Evolutionary conservation across 2,329 filamentous ascomycete species (phyloP), one percentile per base, ranked within the genome.

Genomic region (Fusarium marasasianum): DNA sequence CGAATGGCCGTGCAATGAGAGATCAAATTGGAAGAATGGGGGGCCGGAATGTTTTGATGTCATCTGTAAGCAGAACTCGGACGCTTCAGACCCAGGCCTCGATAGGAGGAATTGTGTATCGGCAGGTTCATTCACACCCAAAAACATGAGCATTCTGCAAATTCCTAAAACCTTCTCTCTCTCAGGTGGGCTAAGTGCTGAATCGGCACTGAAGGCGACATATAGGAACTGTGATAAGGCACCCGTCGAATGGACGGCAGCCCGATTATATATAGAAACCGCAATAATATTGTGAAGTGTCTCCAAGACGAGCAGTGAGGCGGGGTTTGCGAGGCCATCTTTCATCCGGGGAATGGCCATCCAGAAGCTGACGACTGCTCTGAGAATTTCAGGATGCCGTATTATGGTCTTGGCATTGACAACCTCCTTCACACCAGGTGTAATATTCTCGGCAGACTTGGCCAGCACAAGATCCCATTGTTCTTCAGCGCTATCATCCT

Each of bases 11-110:
- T 95, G 89, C 22, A 94, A 85, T 3, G 95, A 96, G 29, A 99
- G 87, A 80, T 99, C 96, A 82, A 99, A 98, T 77, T 98, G 95
- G 75, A 99, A 93, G 81, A 94, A 95, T 0, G 95, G 90, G 11
- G 96, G 94, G 20, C 91, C 90, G 73, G 92, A 91, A 67, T 96
- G 94, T 55, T 87, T 87, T 72, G 91, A 91, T 74, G 97, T 90
- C 80, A 93, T 92, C 59, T 91, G 88, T 26, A 97, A 85, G 72
- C 87, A 90, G 78, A 97, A 96, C 56, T 92, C 89, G 18, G 93
- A 88, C 1, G 89, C 87, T 54, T 84, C 83, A 12, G 86, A 76
- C 5, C 88, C 87, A 14, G 87, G 82, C 35, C 84, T 86, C 18
- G 87, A 85, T 43, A 92, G 81, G 37, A 99, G 87, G 69, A 92